Evolutionary conservation across 1,139 yeast genomes (phyloP), one percentile per base, ranked within the genome.

Genomic region (Saccharomyces hybrid): DNA sequence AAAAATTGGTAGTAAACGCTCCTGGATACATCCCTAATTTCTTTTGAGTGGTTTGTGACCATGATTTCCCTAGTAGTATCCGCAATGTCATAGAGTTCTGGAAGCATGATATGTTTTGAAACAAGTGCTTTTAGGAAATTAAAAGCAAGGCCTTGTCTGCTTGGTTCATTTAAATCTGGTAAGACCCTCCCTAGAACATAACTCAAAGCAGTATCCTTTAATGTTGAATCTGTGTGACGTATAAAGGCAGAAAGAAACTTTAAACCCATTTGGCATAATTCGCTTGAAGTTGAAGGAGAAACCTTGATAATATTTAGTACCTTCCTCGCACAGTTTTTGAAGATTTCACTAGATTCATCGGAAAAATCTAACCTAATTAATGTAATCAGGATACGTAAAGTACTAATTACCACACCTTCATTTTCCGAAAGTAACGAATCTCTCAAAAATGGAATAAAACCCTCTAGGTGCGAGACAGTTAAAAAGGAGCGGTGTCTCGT

Each of bases 161-260:
- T 85, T 2, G 96, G 96, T 63, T 93, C 97, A 64, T 88, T 95
- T 56, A 95, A 73, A 71, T 93, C 99, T 1, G 97, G 96, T 65
- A 81, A 83, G 54, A 93, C 75, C 59, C 89, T 79, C n/a, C 82
- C 80, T 60, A 95, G 72, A 31, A 93, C 74, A 65, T 87, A 89
- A 54, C 89, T 84, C 47, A 91, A 68, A 0, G 96, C 89, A 1
- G 82, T 73, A 49, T 85, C 88, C 63, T 86, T 87, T 61, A 91
- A 70, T 50, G 79, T 74, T 51, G 89, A 74, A 48, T 84, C 84
- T 63, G 82, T 84, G 60, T 85, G 84, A 62, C 91, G 81, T 49
- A 93, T 76, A 31, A 89, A 77, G 2, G 88, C 76, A 1, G 96
- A 81, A 57, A 93, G 73, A 61, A 84, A 87, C 63, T 84, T 84